A percentile compares a stretch with the other conserved stretches of the same genome.
phyloP scores from a whole-genome alignment of 257 asterid genomes.

The Sherardia arvensis region DNA sequence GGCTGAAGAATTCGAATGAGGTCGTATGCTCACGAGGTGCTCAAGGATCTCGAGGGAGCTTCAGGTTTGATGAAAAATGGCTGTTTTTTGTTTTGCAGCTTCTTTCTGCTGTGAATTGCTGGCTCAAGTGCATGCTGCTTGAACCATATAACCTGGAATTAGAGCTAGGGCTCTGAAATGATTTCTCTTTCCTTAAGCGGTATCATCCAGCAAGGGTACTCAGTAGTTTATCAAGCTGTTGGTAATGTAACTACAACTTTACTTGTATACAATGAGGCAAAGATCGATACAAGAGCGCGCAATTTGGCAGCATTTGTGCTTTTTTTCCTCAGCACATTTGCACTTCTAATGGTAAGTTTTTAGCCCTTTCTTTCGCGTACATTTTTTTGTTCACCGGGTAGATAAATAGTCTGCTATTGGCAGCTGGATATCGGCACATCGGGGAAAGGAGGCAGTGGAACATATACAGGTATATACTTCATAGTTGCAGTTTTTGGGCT shows the following conservation, averaged over 20 bases:
- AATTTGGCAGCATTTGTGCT: slow-evolving; percentile 55
- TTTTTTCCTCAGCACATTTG: slow-evolving; percentile 49
- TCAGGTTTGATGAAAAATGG: too few species aligned
- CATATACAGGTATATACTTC: slow-evolving; percentile 43
- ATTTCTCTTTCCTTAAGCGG: too few species aligned
- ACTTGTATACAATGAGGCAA: slow-evolving; percentile 54
- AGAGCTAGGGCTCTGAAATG: too few species aligned
- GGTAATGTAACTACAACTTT: slow-evolving; percentile 41
- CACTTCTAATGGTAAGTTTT: slow-evolving; percentile 47
- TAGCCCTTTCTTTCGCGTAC: background rate
- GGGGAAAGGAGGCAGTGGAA: slow-evolving; percentile 63
- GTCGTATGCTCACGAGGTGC: too few species aligned
- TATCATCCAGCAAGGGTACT: slow-evolving; percentile 80
- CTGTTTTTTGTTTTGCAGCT: too few species aligned
- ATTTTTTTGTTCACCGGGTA: background rate
- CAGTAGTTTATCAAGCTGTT: slow-evolving; percentile 74
- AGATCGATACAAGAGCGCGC: too few species aligned
- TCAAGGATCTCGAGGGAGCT: too few species aligned
- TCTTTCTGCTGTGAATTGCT: too few species aligned
- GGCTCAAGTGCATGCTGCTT: too few species aligned
- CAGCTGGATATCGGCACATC: slow-evolving; percentile 59
- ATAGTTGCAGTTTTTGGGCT: slow-evolving; percentile 67
- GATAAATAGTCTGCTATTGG: background rate
- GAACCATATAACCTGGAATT: too few species aligned
- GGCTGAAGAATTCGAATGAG: too few species aligned